Evolutionary conservation across 1,284 basidiomycete species (phyloP), one percentile per base, ranked within the genome.

Genomic region (Naganishia liquefaciens): DNA sequence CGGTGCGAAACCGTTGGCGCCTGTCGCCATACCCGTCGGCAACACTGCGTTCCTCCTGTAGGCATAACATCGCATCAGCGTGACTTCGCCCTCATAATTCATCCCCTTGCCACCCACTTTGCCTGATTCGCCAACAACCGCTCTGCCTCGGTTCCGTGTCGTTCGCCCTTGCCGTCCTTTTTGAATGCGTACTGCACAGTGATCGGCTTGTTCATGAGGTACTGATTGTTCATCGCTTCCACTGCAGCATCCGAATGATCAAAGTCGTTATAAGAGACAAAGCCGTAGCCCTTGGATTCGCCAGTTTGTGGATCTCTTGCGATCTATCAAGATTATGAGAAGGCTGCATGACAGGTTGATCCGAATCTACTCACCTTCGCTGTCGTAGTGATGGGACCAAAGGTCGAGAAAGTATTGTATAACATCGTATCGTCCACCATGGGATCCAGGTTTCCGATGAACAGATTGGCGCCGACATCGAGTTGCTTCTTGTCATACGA

Each of bases 131-230:
- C 93, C 69, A 99, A 86, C 51, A 98, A 84, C 67, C 2, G 88
- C 80, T 99, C 95, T 2, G 96, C 94, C 23, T 90, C 84, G 4
- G 94, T 96, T 42, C 95, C 96, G 74, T 99, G 96, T 19, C 94
- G 86, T 78, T 99, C 95, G 67, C 94, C 93, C 78, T 98, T 97
- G 63, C 91, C 92, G 73, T 99, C 96, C 81, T 98, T 98, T 80
- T 98, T 98, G 84, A 97, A 95, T 4, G 95, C 95, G 76, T 96
- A 98, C 77, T 95, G 92, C 17, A 97, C 93, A 19, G 88, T 88
- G 75, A 98, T 91, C 65, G 93, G 89, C 79, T 96, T 96, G 83
- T 98, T 98, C 87, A 95, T 93, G 52, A 99, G 83, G 85, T 93
- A 97, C 75, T 99, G 95, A 53, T 87, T 87, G 73, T 97, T 95